Base-by-base conservation (phyloP, 805 yeast genomes). In the Kodamaea kakaduensis region DNA sequence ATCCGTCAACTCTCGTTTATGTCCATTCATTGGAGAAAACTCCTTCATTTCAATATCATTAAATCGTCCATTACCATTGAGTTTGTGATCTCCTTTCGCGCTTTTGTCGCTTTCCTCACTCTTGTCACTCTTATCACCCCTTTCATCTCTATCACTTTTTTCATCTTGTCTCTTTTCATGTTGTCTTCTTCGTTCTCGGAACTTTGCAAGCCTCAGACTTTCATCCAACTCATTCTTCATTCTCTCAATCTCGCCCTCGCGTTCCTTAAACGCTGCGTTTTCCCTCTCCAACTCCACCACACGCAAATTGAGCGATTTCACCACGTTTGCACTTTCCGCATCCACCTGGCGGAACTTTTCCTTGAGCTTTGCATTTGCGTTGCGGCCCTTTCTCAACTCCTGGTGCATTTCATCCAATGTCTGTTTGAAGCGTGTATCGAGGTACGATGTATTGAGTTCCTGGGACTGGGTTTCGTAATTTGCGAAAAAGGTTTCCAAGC, bases 401-500 rank as follows among this genome's bases (percentile, higher is more conserved):
- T 34, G 25, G 30, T 48, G 42, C 6, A 51, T 26, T 2, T 18
- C 40, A 6, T 28, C 25, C 20, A 47, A 32, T 9, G 38, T 43
- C 3, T 25, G 32, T 18, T 49, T 38, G 31, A 50, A 45, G 34
- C 54, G 46, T 3, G 38, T 25, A n/a, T 54, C 44, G 23, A 61
- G 36, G 35, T 46, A 57, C 5, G 40, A 36, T 3, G 48, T 44
- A 41, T 59, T 61, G 13, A 60, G 31, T 9, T 54, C 55, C 22
- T 56, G 36, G 23, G 58, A 25, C n/a, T 37, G 41, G 10, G 32
- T 23, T 25, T 59, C 70, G 46, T 78, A 84, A 40, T 68, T 70
- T 27, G 59, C 57, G 40, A 83, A 52, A 45, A 80, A 82, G 16
- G 58, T 61, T 22, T 75, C 77, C 26, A 84, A 60, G 8, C 81